Evolutionary conservation across 2,329 filamentous ascomycete species (phyloP).

Genomic region (Colletotrichum costaricense): DNA sequence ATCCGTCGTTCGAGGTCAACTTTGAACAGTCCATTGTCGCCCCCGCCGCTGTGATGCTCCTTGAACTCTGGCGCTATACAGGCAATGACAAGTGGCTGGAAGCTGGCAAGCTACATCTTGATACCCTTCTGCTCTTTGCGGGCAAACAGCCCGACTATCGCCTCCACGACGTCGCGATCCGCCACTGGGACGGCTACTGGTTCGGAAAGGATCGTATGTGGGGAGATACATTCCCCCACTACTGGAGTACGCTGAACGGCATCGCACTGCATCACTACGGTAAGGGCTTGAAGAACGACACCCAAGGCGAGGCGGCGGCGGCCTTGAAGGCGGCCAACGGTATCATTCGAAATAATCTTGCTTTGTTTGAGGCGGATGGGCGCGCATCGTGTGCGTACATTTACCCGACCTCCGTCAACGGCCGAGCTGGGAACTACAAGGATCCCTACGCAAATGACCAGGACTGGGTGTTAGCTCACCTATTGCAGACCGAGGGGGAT

Average conservation of each 20-base stretch:
- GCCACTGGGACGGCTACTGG: conserved; percentile 35
- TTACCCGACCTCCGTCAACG: conserved; percentile 32
- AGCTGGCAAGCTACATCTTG: conserved; percentile 5
- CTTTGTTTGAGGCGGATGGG: conserved; percentile 25
- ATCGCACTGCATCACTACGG: conserved; percentile 28
- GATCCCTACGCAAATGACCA: conserved; percentile 34
- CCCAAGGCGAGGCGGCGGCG: too few relatives aligned
- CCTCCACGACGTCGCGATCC: conserved; percentile 30
- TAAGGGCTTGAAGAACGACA: conserved; percentile 6
- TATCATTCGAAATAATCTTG: conserved; percentile 21
- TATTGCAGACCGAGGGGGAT: conserved; percentile 29
- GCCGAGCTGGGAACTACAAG: conserved; percentile 19
- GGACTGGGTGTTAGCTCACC: conserved; percentile 29
- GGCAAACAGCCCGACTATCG: conserved; percentile 34
- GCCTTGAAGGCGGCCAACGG: conserved; percentile 2
- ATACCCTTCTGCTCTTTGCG: conserved; percentile 26
- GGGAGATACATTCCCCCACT: conserved; percentile 34
- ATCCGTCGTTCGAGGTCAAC: conserved; percentile 33
- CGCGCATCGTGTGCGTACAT: conserved; percentile 32
- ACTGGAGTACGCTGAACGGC: conserved; percentile 34
- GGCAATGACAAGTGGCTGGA: conserved; percentile 51
- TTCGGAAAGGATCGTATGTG: conserved; percentile 34
- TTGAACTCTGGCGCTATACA: conserved; percentile 60
- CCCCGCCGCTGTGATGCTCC: conserved; percentile 45
- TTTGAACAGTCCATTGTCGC: conserved; percentile 35